Evolutionary conservation across 202 grass and related monocot genomes (phyloP), one percentile per base, ranked within the genome.

Genomic region (Eragrostis tef): DNA sequence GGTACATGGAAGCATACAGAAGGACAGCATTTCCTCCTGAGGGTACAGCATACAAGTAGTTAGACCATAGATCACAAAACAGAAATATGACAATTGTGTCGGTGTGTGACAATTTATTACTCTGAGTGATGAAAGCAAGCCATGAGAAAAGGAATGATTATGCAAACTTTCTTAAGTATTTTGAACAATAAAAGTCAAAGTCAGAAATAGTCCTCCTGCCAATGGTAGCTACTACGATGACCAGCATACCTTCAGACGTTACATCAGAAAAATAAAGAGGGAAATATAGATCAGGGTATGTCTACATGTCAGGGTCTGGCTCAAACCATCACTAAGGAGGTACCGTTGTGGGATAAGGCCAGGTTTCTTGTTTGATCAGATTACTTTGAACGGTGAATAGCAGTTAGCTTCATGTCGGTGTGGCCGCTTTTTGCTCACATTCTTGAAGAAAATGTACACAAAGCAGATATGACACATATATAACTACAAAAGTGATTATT

Each of bases 1-100:
- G 57, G 57, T 98, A 88, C 90, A 72, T 87, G 67, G 92, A 98
- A 52, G 92, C 95, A 91, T 93, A 94, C 11, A 98, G 72, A 64
- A 98, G 88, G 17, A 84, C 94, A 52, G 71, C 95, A 91, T 90
- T 87, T 80, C 95, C 92, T 72, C 95, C 90, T 98, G 72, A 13
- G 81, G 74, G 2, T 12, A 64, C 71, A 45, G 48, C 52, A 68
- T 67, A 52, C 6, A 74, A 9, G 43, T 0, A n/a, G 9, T 67
- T 11, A 89, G 19, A 67, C 13, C 36, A 85, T 29, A 44, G 6
- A 65, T 49, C 14, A 0, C 13, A 42, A 43, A 65, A 39, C 34
- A 39, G 34, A 39, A 39, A 39, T 39, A 39, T 39, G 34, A 39
- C 2, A 39, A 39, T 39, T 39, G 34, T 5, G 2, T 39, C 34